Conservation (phyloP, 306 rosid genomes). For the apple (Malus domestica) region DNA sequence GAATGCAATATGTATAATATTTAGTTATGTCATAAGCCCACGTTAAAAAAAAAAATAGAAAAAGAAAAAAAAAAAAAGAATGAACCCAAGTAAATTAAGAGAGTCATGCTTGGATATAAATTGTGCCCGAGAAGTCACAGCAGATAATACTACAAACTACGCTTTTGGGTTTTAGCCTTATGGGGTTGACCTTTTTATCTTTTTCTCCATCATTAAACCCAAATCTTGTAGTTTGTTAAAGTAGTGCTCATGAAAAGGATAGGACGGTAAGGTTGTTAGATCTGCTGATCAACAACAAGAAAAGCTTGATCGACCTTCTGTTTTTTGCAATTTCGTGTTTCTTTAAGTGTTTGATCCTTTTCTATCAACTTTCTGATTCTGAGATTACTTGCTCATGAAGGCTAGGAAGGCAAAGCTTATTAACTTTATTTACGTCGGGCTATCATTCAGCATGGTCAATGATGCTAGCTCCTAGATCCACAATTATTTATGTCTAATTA, state of each 20-base stretch:
- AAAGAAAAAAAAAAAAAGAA: neutral
- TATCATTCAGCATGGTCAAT: neutral
- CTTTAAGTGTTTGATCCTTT: neutral
- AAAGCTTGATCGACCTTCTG: slow-evolving; percentile 8
- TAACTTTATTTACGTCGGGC: neutral
- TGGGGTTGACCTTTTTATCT: slow-evolving; percentile 31
- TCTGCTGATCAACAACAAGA: slow-evolving; percentile 35
- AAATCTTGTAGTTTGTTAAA: neutral
- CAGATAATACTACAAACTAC: neutral
- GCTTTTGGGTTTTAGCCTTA: neutral
- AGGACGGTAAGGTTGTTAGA: slow-evolving; percentile 51
- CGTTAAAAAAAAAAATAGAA: neutral
- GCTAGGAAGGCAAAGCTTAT: neutral
- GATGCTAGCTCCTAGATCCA: neutral
- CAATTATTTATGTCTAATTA: neutral
- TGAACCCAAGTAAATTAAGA: neutral
- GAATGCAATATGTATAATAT: neutral
- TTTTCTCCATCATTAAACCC: neutral
- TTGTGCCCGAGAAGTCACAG: neutral
- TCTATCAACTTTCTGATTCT: neutral
- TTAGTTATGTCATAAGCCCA: neutral
- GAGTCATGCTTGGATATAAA: neutral
- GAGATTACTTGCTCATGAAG: slow-evolving; percentile 1
- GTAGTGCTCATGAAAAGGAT: slow-evolving; percentile 4
- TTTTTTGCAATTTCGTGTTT: neutral